phyloP scores from a whole-genome alignment of 345 rosid species.

The Excoecaria cochinchinensis region DNA sequence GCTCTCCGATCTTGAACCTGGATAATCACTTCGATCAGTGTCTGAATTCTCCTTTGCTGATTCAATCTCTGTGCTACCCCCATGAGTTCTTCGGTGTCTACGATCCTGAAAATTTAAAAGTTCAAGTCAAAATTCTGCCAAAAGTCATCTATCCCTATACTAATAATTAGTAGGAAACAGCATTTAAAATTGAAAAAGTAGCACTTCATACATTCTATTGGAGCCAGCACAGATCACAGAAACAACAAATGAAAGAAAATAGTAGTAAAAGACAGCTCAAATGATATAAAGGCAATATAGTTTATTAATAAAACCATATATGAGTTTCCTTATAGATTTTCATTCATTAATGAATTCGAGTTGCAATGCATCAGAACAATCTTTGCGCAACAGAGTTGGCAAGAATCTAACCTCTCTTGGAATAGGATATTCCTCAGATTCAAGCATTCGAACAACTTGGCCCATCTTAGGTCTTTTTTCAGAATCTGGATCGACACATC shows the following conservation, averaged over 20 bases:
- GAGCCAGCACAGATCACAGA: too few relatives aligned
- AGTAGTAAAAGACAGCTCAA: too few relatives aligned
- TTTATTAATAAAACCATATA: too few relatives aligned
- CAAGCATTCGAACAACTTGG: conserved; percentile 99
- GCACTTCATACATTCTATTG: neutral
- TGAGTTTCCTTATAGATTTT: too few relatives aligned
- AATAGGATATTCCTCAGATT: conserved; percentile 91
- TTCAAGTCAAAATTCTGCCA: neutral
- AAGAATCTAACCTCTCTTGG: conserved; percentile 80
- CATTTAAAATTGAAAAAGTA: neutral
- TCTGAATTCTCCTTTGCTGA: conserved; percentile 72
- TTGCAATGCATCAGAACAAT: neutral
- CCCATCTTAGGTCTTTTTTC: conserved; percentile 95
- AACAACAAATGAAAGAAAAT: neutral
- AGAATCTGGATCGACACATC: conserved; percentile 95
- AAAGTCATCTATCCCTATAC: neutral
- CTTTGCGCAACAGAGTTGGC: neutral
- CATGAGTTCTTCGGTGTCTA: conserved; percentile 64
- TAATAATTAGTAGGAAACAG: neutral
- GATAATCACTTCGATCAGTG: conserved; percentile 59
- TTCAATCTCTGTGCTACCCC: conserved; percentile 68
- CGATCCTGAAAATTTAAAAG: conserved; percentile 55
- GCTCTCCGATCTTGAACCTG: conserved; percentile 67
- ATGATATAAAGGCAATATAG: too few relatives aligned
- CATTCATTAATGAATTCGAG: neutral